phyloP scores from a whole-genome alignment of 495 filamentous ascomycete species.

The Emericellopsis terricola region DNA sequence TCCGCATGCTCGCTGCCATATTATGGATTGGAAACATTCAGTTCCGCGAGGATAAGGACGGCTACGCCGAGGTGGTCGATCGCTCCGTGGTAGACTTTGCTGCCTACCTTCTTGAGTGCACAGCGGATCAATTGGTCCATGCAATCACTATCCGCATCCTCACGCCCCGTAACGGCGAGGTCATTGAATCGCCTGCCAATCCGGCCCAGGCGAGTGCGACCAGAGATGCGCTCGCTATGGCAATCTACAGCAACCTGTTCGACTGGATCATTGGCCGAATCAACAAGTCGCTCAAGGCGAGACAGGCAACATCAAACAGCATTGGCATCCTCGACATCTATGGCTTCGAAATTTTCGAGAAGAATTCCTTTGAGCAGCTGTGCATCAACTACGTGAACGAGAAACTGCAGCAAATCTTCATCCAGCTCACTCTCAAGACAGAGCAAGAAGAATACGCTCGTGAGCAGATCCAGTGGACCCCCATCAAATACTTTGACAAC shows the following conservation, averaged over 20 bases:
- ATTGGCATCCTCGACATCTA: conserved; percentile 99
- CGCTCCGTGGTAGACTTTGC: conserved; percentile 86
- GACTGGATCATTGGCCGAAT: conserved; percentile 96
- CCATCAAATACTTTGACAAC: conserved; percentile 99
- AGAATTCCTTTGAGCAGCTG: conserved; percentile 97
- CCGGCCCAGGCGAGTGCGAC: conserved; percentile 81
- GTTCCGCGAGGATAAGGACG: conserved; percentile 71
- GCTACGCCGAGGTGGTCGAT: conserved; percentile 73
- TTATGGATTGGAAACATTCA: conserved; percentile 90
- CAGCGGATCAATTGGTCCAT: conserved; percentile 61
- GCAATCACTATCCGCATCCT: conserved; percentile 79
- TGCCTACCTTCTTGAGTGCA: conserved; percentile 83
- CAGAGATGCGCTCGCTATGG: conserved; percentile 83
- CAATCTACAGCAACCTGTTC: conserved; percentile 93
- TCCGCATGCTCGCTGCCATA: conserved; percentile 86
- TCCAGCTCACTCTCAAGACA: conserved; percentile 88
- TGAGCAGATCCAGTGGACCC: conserved; percentile 96
- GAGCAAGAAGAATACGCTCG: conserved; percentile 97
- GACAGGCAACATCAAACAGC: conserved; percentile 55
- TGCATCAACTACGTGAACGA: conserved; percentile 99
- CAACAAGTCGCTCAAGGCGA: conserved; percentile 72
- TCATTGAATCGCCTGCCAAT: conserved; percentile 90
- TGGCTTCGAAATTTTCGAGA: conserved; percentile 98
- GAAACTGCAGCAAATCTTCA: conserved; percentile 98
- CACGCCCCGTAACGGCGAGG: conserved; percentile 68